Base-by-base conservation (phyloP, 1,139 yeast species). In the Blastobotrys niveus region DNA sequence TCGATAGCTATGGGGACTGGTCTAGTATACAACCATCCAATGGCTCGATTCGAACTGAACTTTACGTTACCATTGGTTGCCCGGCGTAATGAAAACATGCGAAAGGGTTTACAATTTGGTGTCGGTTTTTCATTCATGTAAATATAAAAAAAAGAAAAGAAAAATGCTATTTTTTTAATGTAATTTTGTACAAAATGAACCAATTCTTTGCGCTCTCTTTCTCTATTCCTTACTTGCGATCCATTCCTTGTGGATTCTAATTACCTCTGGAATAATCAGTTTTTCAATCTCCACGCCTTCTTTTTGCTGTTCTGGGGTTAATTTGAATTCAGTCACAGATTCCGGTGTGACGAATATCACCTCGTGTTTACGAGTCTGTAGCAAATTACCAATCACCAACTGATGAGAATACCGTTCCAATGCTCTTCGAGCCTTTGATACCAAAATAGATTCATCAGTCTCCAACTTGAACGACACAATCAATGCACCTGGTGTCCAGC, bases 401-500 rank as follows among this genome's bases (percentile, higher is more conserved):
- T 88, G 96, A 64, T 93, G 98, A 52, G 80, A 83, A 63, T 93
- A 93, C 50, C 95, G 73, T 29, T 77, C 77, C 50, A 93, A 70
- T 0, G 98, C 96, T 45, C 74, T 77, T 42, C 70, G 70, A 5
- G 96, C 87, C 65, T 93, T 93, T 47, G 75, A 70, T 37, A 87
- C 73, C 53, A 93, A 68, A 19, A 93, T 76, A 10, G 70, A 59
- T 49, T 67, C 64, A 63, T 93, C 98, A 0, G 99, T 93, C 61
- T 93, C 99, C 48, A 91, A 74, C 64, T 93, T 93, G 68, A 93
- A 93, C 20, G 95, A 85, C 2, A 91, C 84, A 49, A 93, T 87
- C 95, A 88, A 84, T 1, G 97, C 94, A 7, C 80, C 78, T 1
- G 95, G 95, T 0, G 96, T 95, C 98, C 98, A 91, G 25, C 80